phyloP scores from a whole-genome alignment of 257 asterid species.

The Plantago ovata region DNA sequence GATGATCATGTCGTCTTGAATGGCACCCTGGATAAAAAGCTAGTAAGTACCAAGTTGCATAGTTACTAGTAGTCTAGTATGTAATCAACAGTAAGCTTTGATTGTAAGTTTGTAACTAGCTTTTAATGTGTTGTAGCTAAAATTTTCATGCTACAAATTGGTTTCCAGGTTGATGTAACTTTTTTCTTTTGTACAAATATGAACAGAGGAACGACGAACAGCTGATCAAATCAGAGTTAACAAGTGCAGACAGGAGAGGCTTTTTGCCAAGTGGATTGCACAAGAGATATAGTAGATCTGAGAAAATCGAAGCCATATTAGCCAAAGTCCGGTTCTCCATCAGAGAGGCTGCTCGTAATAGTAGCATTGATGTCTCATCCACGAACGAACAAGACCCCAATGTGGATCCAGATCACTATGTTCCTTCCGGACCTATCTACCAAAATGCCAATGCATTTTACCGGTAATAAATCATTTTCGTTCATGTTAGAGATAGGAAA shows the following conservation, averaged over 20 bases:
- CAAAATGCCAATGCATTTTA: slow-evolving; percentile 38
- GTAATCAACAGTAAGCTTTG: too few species aligned
- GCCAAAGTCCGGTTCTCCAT: slow-evolving; percentile 35
- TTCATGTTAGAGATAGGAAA: not conserved
- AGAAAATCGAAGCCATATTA: slow-evolving; percentile 28
- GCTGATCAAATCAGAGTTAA: slow-evolving; percentile 13
- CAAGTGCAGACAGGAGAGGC: slow-evolving; percentile 25
- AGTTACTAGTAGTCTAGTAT: too few species aligned
- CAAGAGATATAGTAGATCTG: slow-evolving; percentile 20
- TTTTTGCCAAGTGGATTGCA: slow-evolving; percentile 19
- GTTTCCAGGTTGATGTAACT: not conserved
- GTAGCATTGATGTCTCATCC: slow-evolving; percentile 22
- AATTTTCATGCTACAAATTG: too few species aligned
- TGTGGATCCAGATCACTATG: slow-evolving; percentile 11
- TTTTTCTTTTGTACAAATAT: not conserved
- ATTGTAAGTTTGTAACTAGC: too few species aligned
- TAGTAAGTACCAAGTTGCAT: slow-evolving; percentile 5
- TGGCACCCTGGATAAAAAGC: slow-evolving; percentile 7
- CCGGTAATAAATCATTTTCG: slow-evolving; percentile 24
- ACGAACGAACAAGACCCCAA: slow-evolving; percentile 13
- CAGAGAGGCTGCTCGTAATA: slow-evolving; percentile 27
- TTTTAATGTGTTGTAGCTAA: too few species aligned
- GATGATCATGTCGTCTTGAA: slow-evolving; percentile 12
- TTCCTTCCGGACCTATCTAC: slow-evolving; percentile 36
- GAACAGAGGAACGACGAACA: slow-evolving; percentile 22